Percentiles rank a stretch among this genome's conserved stretches.
Conservation (phyloP, 495 filamentous ascomycete genomes). For the Penicillium odoratum region DNA sequence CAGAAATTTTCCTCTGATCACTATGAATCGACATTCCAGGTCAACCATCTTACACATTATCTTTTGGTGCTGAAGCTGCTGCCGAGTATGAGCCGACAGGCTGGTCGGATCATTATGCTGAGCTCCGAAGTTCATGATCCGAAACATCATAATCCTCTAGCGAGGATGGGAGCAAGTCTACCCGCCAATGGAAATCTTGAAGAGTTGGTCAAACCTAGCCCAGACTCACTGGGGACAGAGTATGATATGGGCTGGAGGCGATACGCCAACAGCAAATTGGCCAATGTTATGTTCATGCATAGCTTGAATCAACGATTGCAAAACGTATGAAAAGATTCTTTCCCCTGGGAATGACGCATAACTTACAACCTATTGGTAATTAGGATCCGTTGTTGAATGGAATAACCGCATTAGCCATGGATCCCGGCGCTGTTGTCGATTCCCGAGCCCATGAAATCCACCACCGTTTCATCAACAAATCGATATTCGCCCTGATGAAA, state of each 20-base stretch:
- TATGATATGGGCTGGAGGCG: constrained; percentile 19
- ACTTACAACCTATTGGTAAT: not conserved
- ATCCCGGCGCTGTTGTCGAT: constrained; percentile 46
- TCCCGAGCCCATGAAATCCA: constrained; percentile 47
- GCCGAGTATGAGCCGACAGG: constrained; percentile 41
- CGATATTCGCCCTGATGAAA: constrained; percentile 19
- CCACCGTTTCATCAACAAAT: constrained; percentile 33
- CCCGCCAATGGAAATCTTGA: constrained; percentile 15
- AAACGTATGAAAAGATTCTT: constrained; percentile 4
- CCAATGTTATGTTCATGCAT: constrained; percentile 45
- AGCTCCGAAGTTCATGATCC: constrained; percentile 44
- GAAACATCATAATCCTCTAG: constrained; percentile 10
- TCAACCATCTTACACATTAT: constrained; percentile 48
- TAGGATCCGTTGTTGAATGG: constrained; percentile 35
- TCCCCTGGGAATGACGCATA: not conserved
- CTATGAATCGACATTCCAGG: constrained; percentile 45
- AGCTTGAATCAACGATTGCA: constrained; percentile 43
- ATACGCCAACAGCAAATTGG: constrained; percentile 47
- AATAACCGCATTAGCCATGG: constrained; percentile 46
- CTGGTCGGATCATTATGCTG: constrained; percentile 44
- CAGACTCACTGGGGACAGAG: constrained; percentile 5
- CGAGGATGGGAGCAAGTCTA: constrained; percentile 15
- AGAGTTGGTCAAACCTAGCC: constrained; percentile 15
- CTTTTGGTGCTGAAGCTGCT: constrained; percentile 44
- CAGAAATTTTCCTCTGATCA: constrained; percentile 32